Evolutionary conservation across 495 filamentous ascomycete genomes (phyloP).

Genomic region (Penicillium pancosmium): DNA sequence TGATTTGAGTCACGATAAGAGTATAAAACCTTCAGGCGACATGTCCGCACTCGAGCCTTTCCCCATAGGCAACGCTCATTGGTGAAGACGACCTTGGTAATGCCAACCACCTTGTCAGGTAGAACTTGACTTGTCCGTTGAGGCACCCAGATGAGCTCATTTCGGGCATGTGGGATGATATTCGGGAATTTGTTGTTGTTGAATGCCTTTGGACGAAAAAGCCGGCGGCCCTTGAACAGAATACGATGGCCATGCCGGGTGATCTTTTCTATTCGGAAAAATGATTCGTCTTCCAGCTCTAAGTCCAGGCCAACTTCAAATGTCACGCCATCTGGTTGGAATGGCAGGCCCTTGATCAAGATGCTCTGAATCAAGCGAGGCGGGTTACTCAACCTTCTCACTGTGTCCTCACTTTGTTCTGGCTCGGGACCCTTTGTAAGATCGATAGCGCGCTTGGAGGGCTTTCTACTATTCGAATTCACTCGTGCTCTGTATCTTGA

Average conservation of each 20-base stretch:
- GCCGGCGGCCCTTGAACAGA: conserved; percentile 10
- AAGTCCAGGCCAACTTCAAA: conserved; percentile 15
- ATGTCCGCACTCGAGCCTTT: background rate
- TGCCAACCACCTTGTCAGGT: background rate
- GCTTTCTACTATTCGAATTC: too few relatives aligned
- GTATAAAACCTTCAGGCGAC: background rate
- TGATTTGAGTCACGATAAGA: background rate
- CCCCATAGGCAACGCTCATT: background rate
- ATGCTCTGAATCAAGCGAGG: background rate
- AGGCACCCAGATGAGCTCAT: background rate
- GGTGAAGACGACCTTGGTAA: background rate
- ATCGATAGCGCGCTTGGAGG: background rate
- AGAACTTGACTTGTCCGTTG: background rate
- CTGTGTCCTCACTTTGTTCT: background rate
- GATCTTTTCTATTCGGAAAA: conserved; percentile 18
- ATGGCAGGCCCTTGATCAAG: background rate
- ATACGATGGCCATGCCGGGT: background rate
- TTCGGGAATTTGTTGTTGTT: conserved; percentile 3
- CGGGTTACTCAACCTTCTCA: background rate
- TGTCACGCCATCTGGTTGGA: background rate
- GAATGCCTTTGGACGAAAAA: conserved; percentile 8
- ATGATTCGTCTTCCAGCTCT: conserved; percentile 16
- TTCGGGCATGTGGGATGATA: background rate
- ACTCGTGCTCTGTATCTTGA: too few relatives aligned
- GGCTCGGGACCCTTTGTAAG: background rate